Evolutionary conservation across 2,329 filamentous ascomycete genomes (phyloP), one percentile per base, ranked within the genome.

Genomic region (Capronia coronata): DNA sequence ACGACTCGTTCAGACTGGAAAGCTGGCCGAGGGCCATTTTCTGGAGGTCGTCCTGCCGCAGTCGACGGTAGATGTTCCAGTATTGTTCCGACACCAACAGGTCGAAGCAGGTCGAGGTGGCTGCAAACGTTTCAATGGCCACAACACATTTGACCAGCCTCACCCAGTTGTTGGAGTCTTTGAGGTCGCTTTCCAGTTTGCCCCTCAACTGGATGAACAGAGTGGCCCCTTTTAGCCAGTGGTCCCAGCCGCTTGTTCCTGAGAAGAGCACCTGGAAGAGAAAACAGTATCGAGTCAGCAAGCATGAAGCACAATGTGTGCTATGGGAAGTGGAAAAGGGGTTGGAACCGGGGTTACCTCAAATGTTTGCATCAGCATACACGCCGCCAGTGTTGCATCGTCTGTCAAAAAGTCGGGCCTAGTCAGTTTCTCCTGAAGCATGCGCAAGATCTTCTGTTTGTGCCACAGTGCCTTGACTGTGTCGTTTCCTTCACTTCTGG

Each of bases 141-240:
- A 38, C 35, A 11, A 38, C 35, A 21, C 35, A 38, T 18, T 38
- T 38, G 11, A 21, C 35, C 21, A 38, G 35, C n/a, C 35, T 13
- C 11, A 38, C 35, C 35, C 35, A 38, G 21, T 16, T 38, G n/a
- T 38, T 38, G 4, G 35, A 38, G 21, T 38, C 35, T 18, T 38
- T 38, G 14, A 38, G 35, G 9, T 38, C 35, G 35, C 35, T 38
- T 38, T 38, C 35, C 16, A 38, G 35, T 18, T 38, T 38, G 11
- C 35, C 35, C 18, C 35, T 38, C 35, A 38, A 16, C 35, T 38
- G 35, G 35, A 38, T 38, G 35, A 38, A 38, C 11, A 38, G 35
- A 18, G 35, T 38, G 11, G 35, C 35, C 21, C 35, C 35, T 9
- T 38, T 38, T 4, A 38, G 35, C 35, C 35, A 38, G 35, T 38